phyloP scores from a whole-genome alignment of 2,329 filamentous ascomycete genomes.

The Periconia digitata region DNA sequence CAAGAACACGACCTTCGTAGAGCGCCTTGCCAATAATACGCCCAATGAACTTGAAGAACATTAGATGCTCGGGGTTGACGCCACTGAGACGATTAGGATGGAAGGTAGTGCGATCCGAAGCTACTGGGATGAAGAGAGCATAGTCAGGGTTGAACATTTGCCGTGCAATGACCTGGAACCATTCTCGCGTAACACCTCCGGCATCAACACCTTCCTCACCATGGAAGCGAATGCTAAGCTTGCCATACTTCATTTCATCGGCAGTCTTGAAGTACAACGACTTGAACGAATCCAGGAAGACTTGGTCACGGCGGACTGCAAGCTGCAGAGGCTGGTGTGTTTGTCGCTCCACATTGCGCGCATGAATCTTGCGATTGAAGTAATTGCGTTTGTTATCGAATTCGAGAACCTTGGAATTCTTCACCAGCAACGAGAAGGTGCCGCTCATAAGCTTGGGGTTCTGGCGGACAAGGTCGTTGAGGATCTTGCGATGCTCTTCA shows the following conservation, averaged over 20 bases:
- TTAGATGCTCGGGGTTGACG: slow-evolving; percentile 91
- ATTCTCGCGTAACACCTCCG: slow-evolving; percentile 94
- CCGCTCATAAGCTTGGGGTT: slow-evolving; percentile 99
- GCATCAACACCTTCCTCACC: slow-evolving; percentile 98
- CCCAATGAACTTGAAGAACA: slow-evolving; percentile 99
- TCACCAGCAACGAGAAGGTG: slow-evolving; percentile 91
- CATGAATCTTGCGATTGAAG: slow-evolving; percentile 92
- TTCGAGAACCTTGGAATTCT: slow-evolving; percentile 97
- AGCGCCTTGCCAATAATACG: slow-evolving; percentile 97
- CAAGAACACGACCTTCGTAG: slow-evolving; percentile 91
- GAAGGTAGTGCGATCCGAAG: slow-evolving; percentile 96
- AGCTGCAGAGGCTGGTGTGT: slow-evolving; percentile 79
- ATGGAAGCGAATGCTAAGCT: slow-evolving; percentile 95
- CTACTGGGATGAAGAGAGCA: slow-evolving; percentile 92
- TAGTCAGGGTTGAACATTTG: slow-evolving; percentile 99
- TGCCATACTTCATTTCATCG: slow-evolving; percentile 98
- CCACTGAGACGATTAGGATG: slow-evolving; percentile 93
- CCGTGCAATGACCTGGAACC: slow-evolving; percentile 96
- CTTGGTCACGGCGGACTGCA: slow-evolving; percentile 86
- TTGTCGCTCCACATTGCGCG: slow-evolving; percentile 65
- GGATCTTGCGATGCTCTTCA: slow-evolving; percentile 93
- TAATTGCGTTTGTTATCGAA: slow-evolving; percentile 99
- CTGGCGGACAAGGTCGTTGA: slow-evolving; percentile 95
- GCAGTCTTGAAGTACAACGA: slow-evolving; percentile 96
- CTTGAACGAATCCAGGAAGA: slow-evolving; percentile 98